Base-by-base conservation (phyloP, 1,284 basidiomycete genomes). In the Mrakiaceae sp. region DNA sequence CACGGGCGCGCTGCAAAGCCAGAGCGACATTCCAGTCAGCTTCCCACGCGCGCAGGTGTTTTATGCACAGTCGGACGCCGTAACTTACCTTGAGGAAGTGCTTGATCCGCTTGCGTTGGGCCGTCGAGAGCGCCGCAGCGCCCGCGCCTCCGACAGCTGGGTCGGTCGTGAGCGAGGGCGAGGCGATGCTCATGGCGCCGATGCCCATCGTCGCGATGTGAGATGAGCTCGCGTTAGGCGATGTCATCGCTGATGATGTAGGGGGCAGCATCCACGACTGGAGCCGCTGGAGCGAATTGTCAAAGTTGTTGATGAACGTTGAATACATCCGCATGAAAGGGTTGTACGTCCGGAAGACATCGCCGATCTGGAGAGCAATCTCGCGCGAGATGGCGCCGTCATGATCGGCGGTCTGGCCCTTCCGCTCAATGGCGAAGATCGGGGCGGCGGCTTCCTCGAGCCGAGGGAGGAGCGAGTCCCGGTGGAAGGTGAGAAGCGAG, bases 301-400 rank as follows among this genome's bases (percentile, higher is more conserved):
- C 92, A 75, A 95, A 95, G 74, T 94, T 92, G 77, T 94, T 96
- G 81, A 95, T 95, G 75, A 95, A 97, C 51, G 87, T 88, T 58
- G 90, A 93, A 76, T 97, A 97, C 86, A 97, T 92, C 78, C 82
- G 90, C 89, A 97, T 90, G 79, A 95, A 95, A 7, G 92, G 90
- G 51, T 90, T 90, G 75, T 97, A 92, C 59, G 86, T 88, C 67
- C 87, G 79, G 76, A 98, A 99, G 52, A 90, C 92, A 67, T 87
- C 84, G 6, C 91, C 94, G 48, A 98, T 86, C 43, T 84, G 82
- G 68, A 84, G 88, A 0, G 90, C 91, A 8, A 90, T 87, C 39
- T 78, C 79, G 52, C 85, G 78, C 0, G 91, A 93, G 50, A 88
- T 73, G 64, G 83, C 81, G 0, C 89, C 89, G 67, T 89, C 84